These are phyloP conservation scores for Coemansia sp. DNA, from an alignment of 192 early-diverging fungal genomes.

Conservation along the genomic window DNA sequence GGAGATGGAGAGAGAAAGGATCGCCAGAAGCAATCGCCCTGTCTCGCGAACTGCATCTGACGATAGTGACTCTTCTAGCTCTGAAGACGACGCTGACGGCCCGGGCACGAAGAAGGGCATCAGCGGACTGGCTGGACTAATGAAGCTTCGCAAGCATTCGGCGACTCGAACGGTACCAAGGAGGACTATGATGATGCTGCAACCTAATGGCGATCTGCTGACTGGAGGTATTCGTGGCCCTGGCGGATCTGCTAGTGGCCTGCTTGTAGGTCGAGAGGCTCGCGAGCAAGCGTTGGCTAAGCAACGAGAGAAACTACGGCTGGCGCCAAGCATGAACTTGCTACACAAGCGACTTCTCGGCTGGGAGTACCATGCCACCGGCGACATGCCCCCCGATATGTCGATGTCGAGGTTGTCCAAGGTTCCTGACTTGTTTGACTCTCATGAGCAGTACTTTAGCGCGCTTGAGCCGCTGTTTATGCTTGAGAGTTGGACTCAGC, in stretches of 20 bases:
- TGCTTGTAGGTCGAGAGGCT: conserved; percentile 19
- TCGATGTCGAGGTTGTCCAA: conserved; percentile 17
- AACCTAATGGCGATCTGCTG: background rate
- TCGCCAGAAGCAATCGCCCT: conserved; percentile 6
- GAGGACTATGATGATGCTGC: conserved; percentile 28
- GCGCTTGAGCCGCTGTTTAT: conserved; percentile 82
- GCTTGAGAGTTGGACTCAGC: conserved; percentile 84
- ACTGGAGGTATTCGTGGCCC: background rate
- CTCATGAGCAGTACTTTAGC: conserved; percentile 60
- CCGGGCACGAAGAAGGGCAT: conserved; percentile 5
- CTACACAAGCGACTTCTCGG: conserved; percentile 64
- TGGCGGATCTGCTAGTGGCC: background rate
- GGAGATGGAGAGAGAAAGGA: conserved; percentile 21
- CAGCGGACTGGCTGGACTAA: conserved; percentile 29
- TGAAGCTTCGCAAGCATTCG: conserved; percentile 17
- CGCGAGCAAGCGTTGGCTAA: conserved; percentile 41
- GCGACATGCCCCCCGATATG: conserved; percentile 61
- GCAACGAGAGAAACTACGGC: conserved; percentile 46
- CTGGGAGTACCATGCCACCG: conserved; percentile 61
- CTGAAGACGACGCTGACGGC: conserved; percentile 22
- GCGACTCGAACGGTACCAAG: conserved; percentile 7
- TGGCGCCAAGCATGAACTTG: conserved; percentile 58
- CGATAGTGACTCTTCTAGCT: conserved; percentile 32
- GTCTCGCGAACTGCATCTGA: conserved; percentile 12
- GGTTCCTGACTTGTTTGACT: conserved; percentile 66